Conservation (phyloP, 2,329 filamentous ascomycete species). For the Podosphaera leucotricha region DNA sequence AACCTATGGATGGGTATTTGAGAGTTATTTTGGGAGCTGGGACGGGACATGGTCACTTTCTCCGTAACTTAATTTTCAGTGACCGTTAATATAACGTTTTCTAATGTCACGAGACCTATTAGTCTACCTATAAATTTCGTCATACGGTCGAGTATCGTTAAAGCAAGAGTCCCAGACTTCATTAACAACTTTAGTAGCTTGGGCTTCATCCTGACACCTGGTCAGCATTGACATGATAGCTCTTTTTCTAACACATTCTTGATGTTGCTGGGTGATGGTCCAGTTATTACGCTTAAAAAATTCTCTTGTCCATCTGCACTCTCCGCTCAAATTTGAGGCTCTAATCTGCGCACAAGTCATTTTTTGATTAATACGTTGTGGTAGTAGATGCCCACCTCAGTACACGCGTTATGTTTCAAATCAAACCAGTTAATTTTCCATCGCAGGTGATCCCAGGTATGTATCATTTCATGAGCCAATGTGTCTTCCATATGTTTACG, state of each 20-base stretch:
- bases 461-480: constrained; percentile 90
- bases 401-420: constrained; percentile 75
- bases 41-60: too few species aligned
- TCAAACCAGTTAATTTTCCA: constrained; percentile 74
- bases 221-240: constrained; percentile 60
- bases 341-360: constrained; percentile 40
- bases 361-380: neutral
- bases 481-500: constrained; percentile 76
- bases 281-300: constrained; percentile 68
- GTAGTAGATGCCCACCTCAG: constrained; percentile 39
- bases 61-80: too few species aligned
- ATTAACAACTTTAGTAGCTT: constrained; percentile 74
- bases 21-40: constrained; percentile 13
- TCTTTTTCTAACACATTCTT: constrained; percentile 66
- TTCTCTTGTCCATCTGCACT: constrained; percentile 77
- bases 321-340: constrained; percentile 75
- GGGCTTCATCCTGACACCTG: constrained; percentile 63
- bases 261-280: constrained; percentile 77
- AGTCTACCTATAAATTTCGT: constrained; percentile 70
- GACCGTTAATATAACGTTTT: neutral
- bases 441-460: constrained; percentile 79
- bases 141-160: constrained; percentile 78
- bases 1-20: constrained; percentile 1
- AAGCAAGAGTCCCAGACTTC: constrained; percentile 99
- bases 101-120: neutral